A percentile compares a stretch with the other conserved stretches of the same genome.
Conservation (phyloP, 2,329 filamentous ascomycete species). For the Fusarium brevicatenulatum region DNA sequence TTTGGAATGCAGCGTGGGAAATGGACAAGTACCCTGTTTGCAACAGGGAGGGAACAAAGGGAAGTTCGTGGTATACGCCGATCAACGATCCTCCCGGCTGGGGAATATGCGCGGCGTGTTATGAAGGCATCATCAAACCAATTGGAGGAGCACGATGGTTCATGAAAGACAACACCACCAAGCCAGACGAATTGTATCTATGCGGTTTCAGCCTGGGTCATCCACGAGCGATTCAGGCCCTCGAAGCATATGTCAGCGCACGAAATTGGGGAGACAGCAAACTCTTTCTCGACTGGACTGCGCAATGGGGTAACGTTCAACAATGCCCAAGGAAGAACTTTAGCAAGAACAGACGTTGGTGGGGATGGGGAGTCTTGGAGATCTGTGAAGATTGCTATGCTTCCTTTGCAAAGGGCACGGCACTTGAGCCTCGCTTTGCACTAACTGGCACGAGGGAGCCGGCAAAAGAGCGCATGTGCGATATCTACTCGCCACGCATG, state of each 20-base stretch:
- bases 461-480: constrained; percentile 46
- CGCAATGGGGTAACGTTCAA: constrained; percentile 45
- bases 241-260: constrained; percentile 40
- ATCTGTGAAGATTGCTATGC: constrained; percentile 53
- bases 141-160: constrained; percentile 47
- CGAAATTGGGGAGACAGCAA: constrained; percentile 43
- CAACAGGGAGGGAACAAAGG: constrained; percentile 44
- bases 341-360: constrained; percentile 34
- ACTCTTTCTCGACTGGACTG: constrained; percentile 45
- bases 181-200: constrained; percentile 31
- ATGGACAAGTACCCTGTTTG: constrained; percentile 47
- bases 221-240: constrained; percentile 41
- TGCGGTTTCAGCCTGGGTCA: constrained; percentile 51
- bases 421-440: constrained; percentile 45
- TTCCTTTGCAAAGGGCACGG: constrained; percentile 45
- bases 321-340: constrained; percentile 36
- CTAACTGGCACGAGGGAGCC: constrained; percentile 38
- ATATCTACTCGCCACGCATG: constrained; percentile 53
- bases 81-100: constrained; percentile 47
- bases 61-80: constrained; percentile 49
- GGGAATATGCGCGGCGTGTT: constrained; percentile 51
- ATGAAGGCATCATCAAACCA: constrained; percentile 46
- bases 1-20: constrained; percentile 48
- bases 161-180: constrained; percentile 28
- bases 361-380: constrained; percentile 50